A percentile compares a stretch with the other conserved stretches of the same genome.
phyloP scores from a whole-genome alignment of 805 yeast species.

The Saccharomycopsis sp. region DNA sequence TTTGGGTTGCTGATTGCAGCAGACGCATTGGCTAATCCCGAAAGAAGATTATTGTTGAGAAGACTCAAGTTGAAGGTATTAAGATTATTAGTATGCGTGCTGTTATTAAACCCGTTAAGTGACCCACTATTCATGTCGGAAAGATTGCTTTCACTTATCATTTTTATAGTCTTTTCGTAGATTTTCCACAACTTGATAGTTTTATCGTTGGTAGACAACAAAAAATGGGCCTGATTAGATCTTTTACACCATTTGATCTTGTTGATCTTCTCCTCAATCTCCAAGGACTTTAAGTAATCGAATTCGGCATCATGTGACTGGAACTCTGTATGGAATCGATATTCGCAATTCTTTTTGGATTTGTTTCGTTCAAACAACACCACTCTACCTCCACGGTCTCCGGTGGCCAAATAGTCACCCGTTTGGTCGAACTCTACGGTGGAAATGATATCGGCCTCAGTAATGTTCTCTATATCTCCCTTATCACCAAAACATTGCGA shows the following conservation, averaged over 20 bases:
- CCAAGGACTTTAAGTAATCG: conserved; percentile 90
- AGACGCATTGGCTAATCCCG: conserved; percentile 9
- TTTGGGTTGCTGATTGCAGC: conserved; percentile 25
- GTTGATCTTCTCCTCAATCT: conserved; percentile 96
- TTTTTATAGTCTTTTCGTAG: conserved; percentile 82
- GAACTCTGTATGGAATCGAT: conserved; percentile 92
- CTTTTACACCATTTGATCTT: conserved; percentile 94
- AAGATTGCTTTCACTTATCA: conserved; percentile 87
- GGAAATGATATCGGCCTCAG: conserved; percentile 95
- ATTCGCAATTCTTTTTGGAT: conserved; percentile 75
- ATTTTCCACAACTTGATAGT: conserved; percentile 98
- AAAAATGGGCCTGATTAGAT: conserved; percentile 81
- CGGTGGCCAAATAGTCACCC: conserved; percentile 95
- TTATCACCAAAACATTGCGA: conserved; percentile 99
- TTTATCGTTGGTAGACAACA: conserved; percentile 90
- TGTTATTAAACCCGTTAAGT: conserved; percentile 17
- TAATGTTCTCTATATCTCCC: conserved; percentile 90
- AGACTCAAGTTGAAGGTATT: conserved; percentile 15
- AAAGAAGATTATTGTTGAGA: conserved; percentile 16
- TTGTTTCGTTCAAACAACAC: conserved; percentile 89
- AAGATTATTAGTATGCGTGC: conserved; percentile 20
- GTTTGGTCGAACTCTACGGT: conserved; percentile 94
- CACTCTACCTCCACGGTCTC: conserved; percentile 97
- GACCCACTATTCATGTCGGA: conserved; percentile 33
- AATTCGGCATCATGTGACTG: conserved; percentile 98